These are phyloP conservation scores for Globisporangium nodosum DNA, from an alignment of 352 stramenopile genomes.

Conservation along the genomic window DNA sequence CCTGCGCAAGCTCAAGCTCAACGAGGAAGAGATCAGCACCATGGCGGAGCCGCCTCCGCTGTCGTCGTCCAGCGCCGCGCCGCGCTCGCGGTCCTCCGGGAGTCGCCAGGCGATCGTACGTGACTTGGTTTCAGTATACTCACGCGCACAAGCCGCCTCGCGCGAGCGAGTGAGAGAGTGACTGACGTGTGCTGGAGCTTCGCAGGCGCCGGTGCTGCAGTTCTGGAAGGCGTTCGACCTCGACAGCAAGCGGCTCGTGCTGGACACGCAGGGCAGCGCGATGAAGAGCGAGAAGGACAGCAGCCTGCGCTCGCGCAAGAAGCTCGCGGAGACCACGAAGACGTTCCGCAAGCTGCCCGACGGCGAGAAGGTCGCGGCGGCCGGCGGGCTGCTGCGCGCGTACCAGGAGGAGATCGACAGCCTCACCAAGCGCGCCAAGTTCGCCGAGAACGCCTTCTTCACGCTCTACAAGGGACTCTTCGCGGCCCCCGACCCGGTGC, in stretches of 20 bases:
- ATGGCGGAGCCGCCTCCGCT: not conserved
- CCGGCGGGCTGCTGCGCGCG: conserved; percentile 67
- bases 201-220: conserved; percentile 56
- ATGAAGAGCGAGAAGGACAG: conserved; percentile 86
- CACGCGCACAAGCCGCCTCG: not conserved
- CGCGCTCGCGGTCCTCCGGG: conserved; percentile 9
- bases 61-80: not conserved
- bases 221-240: conserved; percentile 88
- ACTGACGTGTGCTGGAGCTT: not conserved
- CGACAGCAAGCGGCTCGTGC: conserved; percentile 75
- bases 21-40: not conserved
- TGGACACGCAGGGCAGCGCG: conserved; percentile 68
- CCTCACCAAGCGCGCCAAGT: conserved; percentile 89
- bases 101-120: conserved; percentile 31
- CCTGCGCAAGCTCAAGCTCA: too few relatives aligned
- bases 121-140: not conserved
- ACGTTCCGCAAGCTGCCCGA: conserved; percentile 72
- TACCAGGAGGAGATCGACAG: conserved; percentile 93
- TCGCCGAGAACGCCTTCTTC: conserved; percentile 87
- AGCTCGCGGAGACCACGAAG: conserved; percentile 83
- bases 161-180: not conserved
- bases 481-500: conserved; percentile 79
- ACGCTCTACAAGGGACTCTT: conserved; percentile 85
- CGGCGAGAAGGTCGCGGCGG: conserved; percentile 55
- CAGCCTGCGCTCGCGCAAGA: conserved; percentile 74